These are phyloP conservation scores for Arachis monticola DNA, from an alignment of 331 rosid genomes.

Conservation along the genomic window DNA sequence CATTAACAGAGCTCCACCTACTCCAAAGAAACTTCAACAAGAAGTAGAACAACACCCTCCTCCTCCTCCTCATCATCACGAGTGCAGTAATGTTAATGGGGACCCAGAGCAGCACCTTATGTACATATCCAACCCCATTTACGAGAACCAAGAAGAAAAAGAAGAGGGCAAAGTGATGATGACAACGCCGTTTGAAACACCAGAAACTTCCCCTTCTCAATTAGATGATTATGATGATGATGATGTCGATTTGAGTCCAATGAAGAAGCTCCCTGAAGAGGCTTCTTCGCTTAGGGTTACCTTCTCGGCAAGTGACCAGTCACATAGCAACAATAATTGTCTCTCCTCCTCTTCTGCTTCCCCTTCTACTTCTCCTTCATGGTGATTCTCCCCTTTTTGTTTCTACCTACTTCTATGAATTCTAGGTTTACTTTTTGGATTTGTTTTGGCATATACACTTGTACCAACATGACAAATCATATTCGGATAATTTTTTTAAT, in stretches of 20 bases:
- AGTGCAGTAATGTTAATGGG: neutral
- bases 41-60: slow-evolving; percentile 37
- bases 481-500: no score
- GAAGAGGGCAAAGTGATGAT: slow-evolving; percentile 42
- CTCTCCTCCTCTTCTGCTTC: slow-evolving; percentile 76
- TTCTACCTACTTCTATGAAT: neutral
- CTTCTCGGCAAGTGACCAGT: slow-evolving; percentile 61
- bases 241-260: slow-evolving; percentile 66
- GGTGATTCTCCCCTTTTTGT: slow-evolving; percentile 50
- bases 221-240: slow-evolving; percentile 44
- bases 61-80: slow-evolving; percentile 27
- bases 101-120: slow-evolving; percentile 50
- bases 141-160: slow-evolving; percentile 44
- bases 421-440: neutral
- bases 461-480: no score
- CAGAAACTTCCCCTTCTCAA: slow-evolving; percentile 79
- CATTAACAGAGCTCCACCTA: slow-evolving; percentile 37
- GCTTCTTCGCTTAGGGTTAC: slow-evolving; percentile 56
- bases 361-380: slow-evolving; percentile 87
- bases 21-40: slow-evolving; percentile 40
- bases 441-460: neutral
- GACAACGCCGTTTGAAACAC: slow-evolving; percentile 83
- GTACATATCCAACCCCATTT: slow-evolving; percentile 93
- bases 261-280: slow-evolving; percentile 82
- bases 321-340: slow-evolving; percentile 62